These are phyloP conservation scores for Gigaspora rosea DNA, from an alignment of 192 early-diverging fungal genomes.

Conservation along the genomic window DNA sequence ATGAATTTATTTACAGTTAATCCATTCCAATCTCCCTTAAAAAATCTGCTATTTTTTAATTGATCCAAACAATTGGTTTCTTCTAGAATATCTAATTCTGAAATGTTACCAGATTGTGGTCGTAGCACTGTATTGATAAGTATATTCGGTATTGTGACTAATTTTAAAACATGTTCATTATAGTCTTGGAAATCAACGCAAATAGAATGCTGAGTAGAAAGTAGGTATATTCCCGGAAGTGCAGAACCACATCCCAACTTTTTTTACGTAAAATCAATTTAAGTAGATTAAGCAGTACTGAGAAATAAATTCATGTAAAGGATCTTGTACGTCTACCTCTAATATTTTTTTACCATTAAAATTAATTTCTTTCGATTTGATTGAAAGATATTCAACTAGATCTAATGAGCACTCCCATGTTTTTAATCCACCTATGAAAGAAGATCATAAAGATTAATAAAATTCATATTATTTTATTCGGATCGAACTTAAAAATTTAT, in stretches of 20 bases:
- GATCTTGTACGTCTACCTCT: slow-evolving; percentile 52
- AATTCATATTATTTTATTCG: too few relatives aligned
- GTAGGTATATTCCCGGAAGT: slow-evolving; percentile 79
- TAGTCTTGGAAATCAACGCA: slow-evolving; percentile 91
- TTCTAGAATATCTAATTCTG: slow-evolving; percentile 46
- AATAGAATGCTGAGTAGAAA: slow-evolving; percentile 49
- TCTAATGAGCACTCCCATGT: slow-evolving; percentile 97
- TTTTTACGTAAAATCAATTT: not conserved
- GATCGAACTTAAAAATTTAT: too few relatives aligned
- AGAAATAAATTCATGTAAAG: slow-evolving; percentile 64
- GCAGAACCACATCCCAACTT: slow-evolving; percentile 90
- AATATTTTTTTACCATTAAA: slow-evolving; percentile 50
- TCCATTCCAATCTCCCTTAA: slow-evolving; percentile 69
- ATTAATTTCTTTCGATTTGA: slow-evolving; percentile 36
- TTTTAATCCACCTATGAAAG: slow-evolving; percentile 72
- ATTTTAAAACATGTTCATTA: slow-evolving; percentile 83
- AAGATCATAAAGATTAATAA: not conserved
- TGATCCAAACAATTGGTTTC: slow-evolving; percentile 37
- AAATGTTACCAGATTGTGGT: slow-evolving; percentile 38
- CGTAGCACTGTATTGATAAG: slow-evolving; percentile 72
- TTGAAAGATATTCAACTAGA: slow-evolving; percentile 70
- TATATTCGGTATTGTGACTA: slow-evolving; percentile 91
- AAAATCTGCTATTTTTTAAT: slow-evolving; percentile 55
- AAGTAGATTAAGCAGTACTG: not conserved
- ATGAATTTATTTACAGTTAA: slow-evolving; percentile 37